A percentile compares a stretch with the other conserved stretches of the same genome.
Evolutionary conservation across 1,284 basidiomycete genomes (phyloP).

Genomic region (Schizophyllum commune): DNA sequence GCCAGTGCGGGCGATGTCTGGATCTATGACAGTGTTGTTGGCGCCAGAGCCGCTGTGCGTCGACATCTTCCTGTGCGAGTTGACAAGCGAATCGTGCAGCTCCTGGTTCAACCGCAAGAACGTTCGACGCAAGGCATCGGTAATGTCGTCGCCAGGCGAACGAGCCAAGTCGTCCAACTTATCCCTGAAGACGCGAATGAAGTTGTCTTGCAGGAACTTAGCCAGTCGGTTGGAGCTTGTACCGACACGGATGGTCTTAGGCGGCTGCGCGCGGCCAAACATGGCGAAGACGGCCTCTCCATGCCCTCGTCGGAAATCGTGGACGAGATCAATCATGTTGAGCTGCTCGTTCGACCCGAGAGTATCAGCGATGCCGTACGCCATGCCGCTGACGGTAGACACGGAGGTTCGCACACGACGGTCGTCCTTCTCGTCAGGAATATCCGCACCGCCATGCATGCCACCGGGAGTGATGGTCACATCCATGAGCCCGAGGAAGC

Average conservation of each 20-base stretch:
- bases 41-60: constrained; percentile 41
- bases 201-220: constrained; percentile 80
- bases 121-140: constrained; percentile 76
- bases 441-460: constrained; percentile 36
- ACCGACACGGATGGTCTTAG: constrained; percentile 29
- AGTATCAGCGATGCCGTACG: constrained; percentile 96
- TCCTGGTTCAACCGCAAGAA: constrained; percentile 83
- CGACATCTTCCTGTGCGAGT: constrained; percentile 60
- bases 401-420: constrained; percentile 89
- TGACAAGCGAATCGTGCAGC: constrained; percentile 56
- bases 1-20: constrained; percentile 55
- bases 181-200: constrained; percentile 51
- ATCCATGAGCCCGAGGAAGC: constrained; percentile 94
- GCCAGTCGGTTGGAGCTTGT: constrained; percentile 56
- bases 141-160: constrained; percentile 47
- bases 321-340: constrained; percentile 89
- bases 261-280: constrained; percentile 76
- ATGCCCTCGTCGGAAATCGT: constrained; percentile 72
- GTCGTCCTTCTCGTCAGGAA: constrained; percentile 90
- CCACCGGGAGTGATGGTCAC: constrained; percentile 76
- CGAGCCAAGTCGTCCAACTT: constrained; percentile 49
- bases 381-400: constrained; percentile 89
- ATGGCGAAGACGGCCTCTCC: constrained; percentile 94
- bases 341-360: constrained; percentile 75
- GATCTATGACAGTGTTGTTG: constrained; percentile 24